Evolutionary conservation across 2,329 filamentous ascomycete species (phyloP), one percentile per base, ranked within the genome.

Genomic region (Fusarium cyanostomum): DNA sequence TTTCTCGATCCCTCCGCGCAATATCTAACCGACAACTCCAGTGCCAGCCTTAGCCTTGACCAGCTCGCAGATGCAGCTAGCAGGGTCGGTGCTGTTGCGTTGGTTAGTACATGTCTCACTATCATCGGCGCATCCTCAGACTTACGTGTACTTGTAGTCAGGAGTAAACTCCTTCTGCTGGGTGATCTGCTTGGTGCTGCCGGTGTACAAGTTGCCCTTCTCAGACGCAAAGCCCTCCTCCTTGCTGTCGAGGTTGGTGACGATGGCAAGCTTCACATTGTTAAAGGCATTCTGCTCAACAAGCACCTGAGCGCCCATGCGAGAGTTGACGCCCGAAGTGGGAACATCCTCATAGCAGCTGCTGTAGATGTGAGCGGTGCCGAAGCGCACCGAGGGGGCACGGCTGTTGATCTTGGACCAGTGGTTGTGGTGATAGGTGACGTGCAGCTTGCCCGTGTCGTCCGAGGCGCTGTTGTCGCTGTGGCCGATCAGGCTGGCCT

Each of bases 381-480:
- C 85, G 73, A 87, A 87, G 60, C 85, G 82, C 71, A 86, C 73
- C 10, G 67, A 72, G 10, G 64, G 69, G 3, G 61, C 78, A 79
- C 7, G 85, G 84, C 4, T 76, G 78, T 87, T 85, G 69, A 87
- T 75, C 74, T 86, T 86, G 56, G 72, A 66, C 77, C 79, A 71
- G 77, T 83, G 80, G 79, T 86, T 87, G 75, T 86, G 82, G 74
- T 78, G 77, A 72, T 83, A 85, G 31, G 86, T 87, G 46, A 87
- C 78, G 66, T 77, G 81, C 24, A 87, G 76, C 66, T 84, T 78
- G 56, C 84, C 85, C 1, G 73, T 82, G 68, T 87, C 85, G 65
- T 87, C 83, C 31, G 68, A 77, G 12, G 63, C 76, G 74, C 69
- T 79, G 74, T 67, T 79, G 76, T 87, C 82, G 16, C 80, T 83